A percentile compares a stretch with the other conserved stretches of the same genome.
Evolutionary conservation across 179 eudicot genomes (phyloP).

Genomic region (Actinidia chinensis): DNA sequence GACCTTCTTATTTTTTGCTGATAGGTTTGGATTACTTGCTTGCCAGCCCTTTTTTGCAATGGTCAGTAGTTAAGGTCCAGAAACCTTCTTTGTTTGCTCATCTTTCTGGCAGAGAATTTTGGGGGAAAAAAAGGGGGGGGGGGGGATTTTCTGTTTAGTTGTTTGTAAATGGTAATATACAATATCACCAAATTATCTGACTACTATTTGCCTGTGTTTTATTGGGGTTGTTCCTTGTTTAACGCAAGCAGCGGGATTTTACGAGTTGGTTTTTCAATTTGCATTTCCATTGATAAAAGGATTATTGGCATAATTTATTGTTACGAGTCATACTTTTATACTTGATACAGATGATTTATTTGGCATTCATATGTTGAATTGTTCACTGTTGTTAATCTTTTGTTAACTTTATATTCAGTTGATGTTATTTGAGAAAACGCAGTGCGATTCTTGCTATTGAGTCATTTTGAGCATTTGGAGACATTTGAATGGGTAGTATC

Average conservation of each 20-base stretch:
- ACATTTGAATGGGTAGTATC: conserved; percentile 61
- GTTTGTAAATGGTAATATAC: no score
- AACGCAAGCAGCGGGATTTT: neutral
- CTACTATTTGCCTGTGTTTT: no score
- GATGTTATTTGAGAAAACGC: conserved; percentile 1
- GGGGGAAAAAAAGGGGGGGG: no score
- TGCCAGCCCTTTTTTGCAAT: no score
- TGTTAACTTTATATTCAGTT: conserved; percentile 5
- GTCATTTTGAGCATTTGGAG: neutral
- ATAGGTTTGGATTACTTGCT: no score
- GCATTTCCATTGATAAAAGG: neutral
- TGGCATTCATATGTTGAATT: conserved; percentile 6
- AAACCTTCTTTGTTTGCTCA: no score
- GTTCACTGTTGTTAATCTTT: neutral
- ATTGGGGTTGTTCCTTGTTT: conserved; percentile 9
- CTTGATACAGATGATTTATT: neutral
- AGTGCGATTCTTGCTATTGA: neutral
- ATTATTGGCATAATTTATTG: neutral
- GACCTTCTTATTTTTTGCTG: no score
- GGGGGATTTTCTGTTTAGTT: no score
- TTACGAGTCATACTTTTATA: neutral
- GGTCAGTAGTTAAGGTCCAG: no score
- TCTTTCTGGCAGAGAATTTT: no score
- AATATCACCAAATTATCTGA: no score
- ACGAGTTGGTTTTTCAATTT: neutral